Percentiles rank a stretch among this genome's conserved stretches.
These are phyloP conservation scores for Pleurozium schreberi DNA, from an alignment of 225 moss, liverwort and hornwort genomes.

Conservation along the genomic window DNA sequence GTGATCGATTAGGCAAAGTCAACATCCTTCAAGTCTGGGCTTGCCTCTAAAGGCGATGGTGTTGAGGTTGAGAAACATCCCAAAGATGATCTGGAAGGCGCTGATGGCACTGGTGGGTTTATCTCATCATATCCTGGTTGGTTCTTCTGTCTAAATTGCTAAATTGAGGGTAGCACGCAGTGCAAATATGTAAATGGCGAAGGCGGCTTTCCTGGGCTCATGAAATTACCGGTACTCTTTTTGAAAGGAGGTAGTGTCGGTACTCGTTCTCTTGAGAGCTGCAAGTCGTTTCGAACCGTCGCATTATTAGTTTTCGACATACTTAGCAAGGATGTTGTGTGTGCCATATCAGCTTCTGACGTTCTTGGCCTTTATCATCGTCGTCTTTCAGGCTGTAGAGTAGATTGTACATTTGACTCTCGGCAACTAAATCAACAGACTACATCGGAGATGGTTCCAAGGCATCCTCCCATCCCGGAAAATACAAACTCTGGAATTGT, in stretches of 20 bases:
- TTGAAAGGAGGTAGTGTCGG: neutral
- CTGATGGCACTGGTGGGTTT: conserved; percentile 5
- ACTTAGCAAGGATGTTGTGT: neutral
- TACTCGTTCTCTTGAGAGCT: neutral
- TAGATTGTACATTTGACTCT: neutral
- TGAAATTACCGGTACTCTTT: neutral
- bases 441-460: neutral
- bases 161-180: neutral
- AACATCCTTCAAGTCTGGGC: neutral
- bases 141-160: neutral
- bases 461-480: neutral
- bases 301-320: neutral
- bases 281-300: neutral
- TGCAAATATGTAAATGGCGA: neutral
- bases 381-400: neutral
- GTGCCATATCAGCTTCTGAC: neutral
- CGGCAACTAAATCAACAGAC: neutral
- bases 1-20: conserved; percentile 8
- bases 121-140: neutral
- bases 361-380: neutral
- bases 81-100: neutral
- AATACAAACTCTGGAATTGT: neutral
- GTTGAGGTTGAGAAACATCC: neutral
- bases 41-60: neutral
- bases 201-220: neutral